Percentiles rank a stretch among this genome's conserved stretches.
These are phyloP conservation scores for Rusavskia elegans DNA, from an alignment of 495 filamentous ascomycete genomes.

Conservation along the genomic window DNA sequence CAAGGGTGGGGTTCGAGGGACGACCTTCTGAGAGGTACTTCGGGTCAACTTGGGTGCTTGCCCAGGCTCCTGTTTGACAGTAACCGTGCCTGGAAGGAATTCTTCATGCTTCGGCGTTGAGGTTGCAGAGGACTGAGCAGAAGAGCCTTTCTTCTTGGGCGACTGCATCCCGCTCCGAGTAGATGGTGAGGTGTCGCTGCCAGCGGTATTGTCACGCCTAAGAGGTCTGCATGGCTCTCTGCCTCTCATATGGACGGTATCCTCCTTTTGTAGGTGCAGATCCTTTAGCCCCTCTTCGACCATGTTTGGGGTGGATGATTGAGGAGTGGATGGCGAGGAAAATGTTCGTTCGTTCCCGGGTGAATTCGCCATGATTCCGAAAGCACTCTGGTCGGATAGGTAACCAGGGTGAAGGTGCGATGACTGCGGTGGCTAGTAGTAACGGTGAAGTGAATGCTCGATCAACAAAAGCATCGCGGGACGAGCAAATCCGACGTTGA, in stretches of 20 bases:
- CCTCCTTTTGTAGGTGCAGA: constrained; percentile 10
- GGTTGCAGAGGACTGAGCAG: constrained; percentile 19
- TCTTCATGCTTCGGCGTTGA: constrained; percentile 28
- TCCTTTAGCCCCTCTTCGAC: constrained; percentile 6
- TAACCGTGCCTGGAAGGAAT: constrained; percentile 38
- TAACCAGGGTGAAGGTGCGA: neutral
- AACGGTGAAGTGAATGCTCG: neutral
- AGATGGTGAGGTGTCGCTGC: constrained; percentile 11
- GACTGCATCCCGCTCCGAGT: constrained; percentile 19
- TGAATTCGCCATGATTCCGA: constrained; percentile 5
- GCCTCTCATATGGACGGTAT: neutral
- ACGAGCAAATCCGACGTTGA: neutral
- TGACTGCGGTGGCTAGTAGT: neutral
- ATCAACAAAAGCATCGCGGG: neutral
- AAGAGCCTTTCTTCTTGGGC: constrained; percentile 21
- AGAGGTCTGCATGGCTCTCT: constrained; percentile 1
- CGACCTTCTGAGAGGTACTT: constrained; percentile 55
- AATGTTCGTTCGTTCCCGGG: neutral
- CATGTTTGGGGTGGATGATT: neutral
- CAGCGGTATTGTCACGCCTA: constrained; percentile 7
- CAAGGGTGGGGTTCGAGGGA: constrained; percentile 41
- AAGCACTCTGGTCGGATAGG: too few relatives aligned
- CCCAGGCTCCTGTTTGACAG: constrained; percentile 47
- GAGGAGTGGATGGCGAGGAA: neutral
- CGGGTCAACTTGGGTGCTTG: constrained; percentile 59